phyloP scores from a whole-genome alignment of 176 grass and related monocot species.

The Carex myosuroides region DNA sequence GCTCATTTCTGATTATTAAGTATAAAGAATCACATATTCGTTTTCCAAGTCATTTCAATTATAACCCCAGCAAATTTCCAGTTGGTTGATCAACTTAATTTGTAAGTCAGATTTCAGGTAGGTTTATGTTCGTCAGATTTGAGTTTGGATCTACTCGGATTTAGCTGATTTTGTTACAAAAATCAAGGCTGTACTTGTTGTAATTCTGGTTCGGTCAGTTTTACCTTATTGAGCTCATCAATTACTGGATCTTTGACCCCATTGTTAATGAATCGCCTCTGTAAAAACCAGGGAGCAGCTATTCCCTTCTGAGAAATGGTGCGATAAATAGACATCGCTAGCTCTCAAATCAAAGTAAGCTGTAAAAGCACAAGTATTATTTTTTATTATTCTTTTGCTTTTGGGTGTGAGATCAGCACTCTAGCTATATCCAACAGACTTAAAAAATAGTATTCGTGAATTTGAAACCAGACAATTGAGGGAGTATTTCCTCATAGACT shows the following conservation, averaged over 20 bases:
- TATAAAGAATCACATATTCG: background rate
- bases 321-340: constrained; percentile 8
- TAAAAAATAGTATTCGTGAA: background rate
- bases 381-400: background rate
- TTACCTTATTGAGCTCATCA: constrained; percentile 25
- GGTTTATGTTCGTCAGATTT: background rate
- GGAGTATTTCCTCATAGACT: background rate
- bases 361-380: background rate
- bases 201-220: background rate
- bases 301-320: constrained; percentile 5
- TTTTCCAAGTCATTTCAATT: background rate
- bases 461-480: background rate
- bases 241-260: constrained; percentile 2
- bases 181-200: background rate
- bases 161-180: background rate
- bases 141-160: background rate
- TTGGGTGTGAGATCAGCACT: background rate
- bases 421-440: background rate
- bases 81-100: background rate
- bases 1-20: background rate
- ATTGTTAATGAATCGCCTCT: background rate
- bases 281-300: background rate
- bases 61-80: background rate
- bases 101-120: background rate
- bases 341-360: background rate